Percentiles rank a stretch among this genome's conserved stretches.
Evolutionary conservation across 495 filamentous ascomycete species (phyloP).

Genomic region (Penicillium lividum): DNA sequence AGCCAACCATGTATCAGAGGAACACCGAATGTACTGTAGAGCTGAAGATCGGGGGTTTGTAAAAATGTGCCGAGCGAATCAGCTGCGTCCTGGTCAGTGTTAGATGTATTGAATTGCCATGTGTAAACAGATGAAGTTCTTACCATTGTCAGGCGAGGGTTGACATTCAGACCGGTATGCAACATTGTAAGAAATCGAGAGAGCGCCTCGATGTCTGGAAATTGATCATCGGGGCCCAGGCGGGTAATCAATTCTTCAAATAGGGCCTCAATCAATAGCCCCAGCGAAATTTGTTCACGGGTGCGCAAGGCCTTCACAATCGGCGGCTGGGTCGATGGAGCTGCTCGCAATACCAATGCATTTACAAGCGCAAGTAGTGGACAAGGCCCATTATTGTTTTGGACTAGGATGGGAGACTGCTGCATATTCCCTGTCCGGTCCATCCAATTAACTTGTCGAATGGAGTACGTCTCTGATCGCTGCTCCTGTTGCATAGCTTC

Average conservation of each 20-base stretch:
- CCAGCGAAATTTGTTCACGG: constrained; percentile 85
- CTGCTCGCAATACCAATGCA: constrained; percentile 79
- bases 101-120: background rate
- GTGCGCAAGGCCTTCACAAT: constrained; percentile 73
- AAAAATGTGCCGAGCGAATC: constrained; percentile 73
- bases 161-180: constrained; percentile 98
- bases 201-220: constrained; percentile 86
- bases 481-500: constrained; percentile 44
- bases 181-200: constrained; percentile 84
- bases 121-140: constrained; percentile 13
- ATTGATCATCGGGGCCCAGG: constrained; percentile 49
- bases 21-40: constrained; percentile 85
- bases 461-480: constrained; percentile 67
- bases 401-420: constrained; percentile 77
- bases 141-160: constrained; percentile 74
- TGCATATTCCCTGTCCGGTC: constrained; percentile 45
- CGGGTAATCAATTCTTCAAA: constrained; percentile 86
- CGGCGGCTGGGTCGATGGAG: constrained; percentile 60
- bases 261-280: constrained; percentile 78
- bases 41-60: constrained; percentile 74
- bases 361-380: constrained; percentile 93
- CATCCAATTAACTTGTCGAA: constrained; percentile 66
- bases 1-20: constrained; percentile 96
- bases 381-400: constrained; percentile 93
- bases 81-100: constrained; percentile 39